Conservation (phyloP, 78 protist genomes). For the Dictyostelium capitatum region DNA sequence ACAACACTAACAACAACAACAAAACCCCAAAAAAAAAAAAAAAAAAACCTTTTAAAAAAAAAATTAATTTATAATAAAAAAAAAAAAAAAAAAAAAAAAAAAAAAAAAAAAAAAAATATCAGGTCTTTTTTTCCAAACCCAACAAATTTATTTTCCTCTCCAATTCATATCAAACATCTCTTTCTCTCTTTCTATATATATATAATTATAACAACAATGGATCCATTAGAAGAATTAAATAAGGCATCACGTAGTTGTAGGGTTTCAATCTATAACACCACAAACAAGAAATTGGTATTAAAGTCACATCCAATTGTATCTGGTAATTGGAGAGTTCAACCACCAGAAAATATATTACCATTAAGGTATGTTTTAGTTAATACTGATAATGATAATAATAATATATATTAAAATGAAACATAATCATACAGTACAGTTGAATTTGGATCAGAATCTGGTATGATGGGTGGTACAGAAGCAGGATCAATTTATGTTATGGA, state of each 20-base stretch:
- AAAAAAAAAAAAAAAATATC: neutral
- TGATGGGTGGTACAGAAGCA: slow-evolving; percentile 71
- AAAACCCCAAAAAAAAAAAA: too few relatives aligned
- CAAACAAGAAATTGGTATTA: slow-evolving; percentile 39
- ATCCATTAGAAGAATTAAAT: slow-evolving; percentile 62
- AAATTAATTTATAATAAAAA: neutral
- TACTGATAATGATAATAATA: too few relatives aligned
- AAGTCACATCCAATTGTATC: slow-evolving; percentile 54
- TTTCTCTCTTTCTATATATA: neutral
- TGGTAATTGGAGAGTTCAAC: slow-evolving; percentile 61
- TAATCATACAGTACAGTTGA: slow-evolving; percentile 61
- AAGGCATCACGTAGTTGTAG: slow-evolving; percentile 64
- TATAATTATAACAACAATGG: slow-evolving; percentile 35
- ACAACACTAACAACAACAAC: too few relatives aligned
- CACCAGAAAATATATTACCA: slow-evolving; percentile 69
- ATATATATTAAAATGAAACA: too few relatives aligned
- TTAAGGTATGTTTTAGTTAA: slow-evolving; percentile 34
- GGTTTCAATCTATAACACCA: slow-evolving; percentile 52
- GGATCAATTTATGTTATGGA: slow-evolving; percentile 56
- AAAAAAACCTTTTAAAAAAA: too few relatives aligned
- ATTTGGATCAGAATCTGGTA: slow-evolving; percentile 65
- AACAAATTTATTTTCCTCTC: neutral
- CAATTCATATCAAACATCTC: too few relatives aligned
- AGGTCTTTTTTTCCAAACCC: neutral
- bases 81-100: too few relatives aligned